Evolutionary conservation across 1,284 basidiomycete genomes (phyloP), one percentile per base, ranked within the genome.

Genomic region (Thelephora terrestris): DNA sequence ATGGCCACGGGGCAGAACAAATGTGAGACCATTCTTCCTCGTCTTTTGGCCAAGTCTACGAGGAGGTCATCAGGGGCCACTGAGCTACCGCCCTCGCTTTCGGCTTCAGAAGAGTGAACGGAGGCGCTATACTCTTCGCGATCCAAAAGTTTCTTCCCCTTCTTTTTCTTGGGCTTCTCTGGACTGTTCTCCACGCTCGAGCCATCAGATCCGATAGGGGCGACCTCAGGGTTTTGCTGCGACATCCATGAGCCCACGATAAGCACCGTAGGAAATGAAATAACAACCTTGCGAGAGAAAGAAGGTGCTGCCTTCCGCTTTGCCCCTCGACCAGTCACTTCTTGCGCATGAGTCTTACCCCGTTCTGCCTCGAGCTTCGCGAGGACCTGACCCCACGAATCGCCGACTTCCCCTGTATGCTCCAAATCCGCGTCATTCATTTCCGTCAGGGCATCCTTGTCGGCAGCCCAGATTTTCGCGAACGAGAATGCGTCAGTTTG

Each of bases 381-480:
- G 38, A 88, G 63, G 4, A 83, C 78, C 49, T 77, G 75, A 3
- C 83, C 75, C 91, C 91, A 94, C 24, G 86, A 86, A 61, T 88
- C 84, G 38, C n/a, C 23, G 20, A 67, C 72, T 49, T 78, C 74
- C 45, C 79, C 78, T 9, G 60, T 50, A 9, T 61, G 57, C 12
- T 69, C 70, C 5, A 60, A 58, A 0, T 58, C 52, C 4, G 72
- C 70, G 32, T 82, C 81, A 18, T 67, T 70, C 27, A 88, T 64
- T 16, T 91, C 86, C 58, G 81, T 78, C 32, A 90, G 61, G 3
- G 67, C 59, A 47, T 84, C 81, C 59, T 83, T 82, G 48, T 84
- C 79, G 21, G 85, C 79, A 10, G 87, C 79, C 91, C 91, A 93
- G 40, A 94, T 76, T 60, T 91, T 91, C 3, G 91, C 89, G 60